Conservation (phyloP, 1,284 basidiomycete species). For the Thecaphora thlaspeos region DNA sequence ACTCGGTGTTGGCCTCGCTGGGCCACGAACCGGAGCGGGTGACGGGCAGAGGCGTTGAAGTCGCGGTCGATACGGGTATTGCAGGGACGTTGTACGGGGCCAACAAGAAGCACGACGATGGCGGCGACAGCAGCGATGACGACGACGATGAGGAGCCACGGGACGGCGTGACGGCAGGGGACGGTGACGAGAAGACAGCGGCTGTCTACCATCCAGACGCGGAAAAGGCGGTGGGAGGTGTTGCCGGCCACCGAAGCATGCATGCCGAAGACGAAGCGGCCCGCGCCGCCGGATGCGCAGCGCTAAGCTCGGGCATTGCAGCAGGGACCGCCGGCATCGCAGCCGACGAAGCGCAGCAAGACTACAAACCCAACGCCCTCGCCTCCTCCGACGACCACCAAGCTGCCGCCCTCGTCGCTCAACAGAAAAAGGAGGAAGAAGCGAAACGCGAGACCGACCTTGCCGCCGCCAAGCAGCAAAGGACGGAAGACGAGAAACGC, state of each 20-base stretch:
- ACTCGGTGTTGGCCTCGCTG: slow-evolving; percentile 48
- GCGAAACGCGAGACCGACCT: slow-evolving; percentile 3
- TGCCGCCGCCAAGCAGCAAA: not conserved
- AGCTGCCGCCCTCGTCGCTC: no score
- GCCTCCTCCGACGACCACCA: not conserved
- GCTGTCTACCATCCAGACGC: not conserved
- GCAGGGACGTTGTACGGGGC: slow-evolving; percentile 37
- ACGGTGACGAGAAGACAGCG: slow-evolving; percentile 1
- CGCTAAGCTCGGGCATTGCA: not conserved
- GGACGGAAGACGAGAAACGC: slow-evolving; percentile 4
- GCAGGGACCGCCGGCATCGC: not conserved
- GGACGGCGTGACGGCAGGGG: slow-evolving; percentile 6
- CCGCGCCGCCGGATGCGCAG: not conserved
- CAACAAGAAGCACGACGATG: slow-evolving; percentile 23
- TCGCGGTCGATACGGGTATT: slow-evolving; percentile 46
- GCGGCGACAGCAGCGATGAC: slow-evolving; percentile 15
- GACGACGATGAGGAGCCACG: slow-evolving; percentile 5
- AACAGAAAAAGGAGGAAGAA: slow-evolving; percentile 5
- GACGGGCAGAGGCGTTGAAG: slow-evolving; percentile 38
- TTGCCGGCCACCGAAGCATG: not conserved
- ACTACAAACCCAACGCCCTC: not conserved
- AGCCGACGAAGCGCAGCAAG: slow-evolving; percentile 1
- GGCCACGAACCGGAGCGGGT: slow-evolving; percentile 48
- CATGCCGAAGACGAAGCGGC: not conserved
- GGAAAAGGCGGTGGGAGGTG: not conserved